Conservation (phyloP, 1,284 basidiomycete species). For the Trametes pubescens region DNA sequence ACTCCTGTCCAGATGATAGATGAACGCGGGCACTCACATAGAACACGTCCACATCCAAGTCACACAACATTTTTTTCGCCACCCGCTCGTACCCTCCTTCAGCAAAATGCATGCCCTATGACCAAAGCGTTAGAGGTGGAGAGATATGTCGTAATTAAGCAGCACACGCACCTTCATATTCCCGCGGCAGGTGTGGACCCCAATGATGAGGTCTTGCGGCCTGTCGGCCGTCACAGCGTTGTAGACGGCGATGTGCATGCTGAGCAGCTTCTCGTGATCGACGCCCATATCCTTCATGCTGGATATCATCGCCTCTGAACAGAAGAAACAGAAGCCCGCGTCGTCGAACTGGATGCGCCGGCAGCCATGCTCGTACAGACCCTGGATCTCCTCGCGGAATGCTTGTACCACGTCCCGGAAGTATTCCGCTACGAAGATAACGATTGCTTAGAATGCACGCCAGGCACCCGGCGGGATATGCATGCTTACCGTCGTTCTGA, state of each 20-base stretch:
- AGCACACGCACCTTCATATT: slow-evolving; percentile 65
- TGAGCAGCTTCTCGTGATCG: slow-evolving; percentile 67
- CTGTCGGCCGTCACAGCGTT: slow-evolving; percentile 68
- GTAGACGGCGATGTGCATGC: slow-evolving; percentile 74
- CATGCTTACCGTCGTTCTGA: slow-evolving; percentile 57
- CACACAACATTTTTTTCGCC: slow-evolving; percentile 71
- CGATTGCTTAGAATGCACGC: background rate
- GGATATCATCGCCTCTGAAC: slow-evolving; percentile 61
- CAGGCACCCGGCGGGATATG: background rate
- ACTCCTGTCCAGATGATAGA: slow-evolving; percentile 9
- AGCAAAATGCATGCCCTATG: slow-evolving; percentile 68
- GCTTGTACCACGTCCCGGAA: slow-evolving; percentile 75
- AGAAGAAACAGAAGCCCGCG: slow-evolving; percentile 72
- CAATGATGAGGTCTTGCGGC: slow-evolving; percentile 69
- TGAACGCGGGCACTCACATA: slow-evolving; percentile 55
- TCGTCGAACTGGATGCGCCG: slow-evolving; percentile 81
- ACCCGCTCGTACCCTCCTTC: slow-evolving; percentile 80
- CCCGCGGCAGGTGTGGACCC: slow-evolving; percentile 81
- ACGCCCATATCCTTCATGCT: slow-evolving; percentile 66
- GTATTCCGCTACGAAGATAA: slow-evolving; percentile 57
- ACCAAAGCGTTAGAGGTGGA: slow-evolving; percentile 1
- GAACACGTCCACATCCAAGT: slow-evolving; percentile 76
- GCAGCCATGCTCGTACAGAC: slow-evolving; percentile 77
- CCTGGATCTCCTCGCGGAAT: slow-evolving; percentile 75
- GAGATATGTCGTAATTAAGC: slow-evolving; percentile 3